A percentile compares a stretch with the other conserved stretches of the same genome.
Conservation (phyloP, 2,329 filamentous ascomycete species). For the Arthrobotrys sphaeroides region DNA sequence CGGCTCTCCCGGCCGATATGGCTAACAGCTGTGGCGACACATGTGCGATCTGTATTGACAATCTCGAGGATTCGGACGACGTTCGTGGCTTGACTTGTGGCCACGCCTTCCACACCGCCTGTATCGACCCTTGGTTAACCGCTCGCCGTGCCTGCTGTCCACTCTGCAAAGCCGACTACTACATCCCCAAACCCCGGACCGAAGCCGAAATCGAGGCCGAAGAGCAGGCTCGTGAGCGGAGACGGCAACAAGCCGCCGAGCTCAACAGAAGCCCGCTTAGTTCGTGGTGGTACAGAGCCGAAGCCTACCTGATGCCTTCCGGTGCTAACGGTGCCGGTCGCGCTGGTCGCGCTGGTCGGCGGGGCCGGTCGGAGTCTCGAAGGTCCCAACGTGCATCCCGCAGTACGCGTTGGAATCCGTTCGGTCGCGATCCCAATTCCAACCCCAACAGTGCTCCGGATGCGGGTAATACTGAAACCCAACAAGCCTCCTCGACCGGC, state of each 20-base stretch:
- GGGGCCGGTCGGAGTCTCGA: conserved; percentile 5
- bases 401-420: conserved; percentile 44
- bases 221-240: conserved; percentile 43
- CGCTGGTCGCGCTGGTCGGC: conserved; percentile 6
- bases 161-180: conserved; percentile 97
- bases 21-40: conserved; percentile 85
- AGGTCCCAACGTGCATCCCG: conserved; percentile 22
- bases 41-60: conserved; percentile 96
- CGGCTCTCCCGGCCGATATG: conserved; percentile 81
- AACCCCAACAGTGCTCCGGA: conserved; percentile 4
- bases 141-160: conserved; percentile 94
- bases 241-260: conserved; percentile 49
- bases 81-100: conserved; percentile 92
- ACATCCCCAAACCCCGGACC: conserved; percentile 86
- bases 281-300: conserved; percentile 45
- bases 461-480: conserved; percentile 14
- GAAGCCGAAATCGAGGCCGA: conserved; percentile 63
- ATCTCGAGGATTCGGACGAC: conserved; percentile 92
- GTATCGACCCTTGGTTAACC: conserved; percentile 95
- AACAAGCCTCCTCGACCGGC: conserved; percentile 12
- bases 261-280: conserved; percentile 41
- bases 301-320: conserved; percentile 37
- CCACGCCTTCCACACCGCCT: conserved; percentile 97
- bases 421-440: conserved; percentile 4
- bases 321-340: conserved; percentile 15